Evolutionary conservation across 768 basidiomycete genomes (phyloP).

Genomic region (Trametes cingulata): DNA sequence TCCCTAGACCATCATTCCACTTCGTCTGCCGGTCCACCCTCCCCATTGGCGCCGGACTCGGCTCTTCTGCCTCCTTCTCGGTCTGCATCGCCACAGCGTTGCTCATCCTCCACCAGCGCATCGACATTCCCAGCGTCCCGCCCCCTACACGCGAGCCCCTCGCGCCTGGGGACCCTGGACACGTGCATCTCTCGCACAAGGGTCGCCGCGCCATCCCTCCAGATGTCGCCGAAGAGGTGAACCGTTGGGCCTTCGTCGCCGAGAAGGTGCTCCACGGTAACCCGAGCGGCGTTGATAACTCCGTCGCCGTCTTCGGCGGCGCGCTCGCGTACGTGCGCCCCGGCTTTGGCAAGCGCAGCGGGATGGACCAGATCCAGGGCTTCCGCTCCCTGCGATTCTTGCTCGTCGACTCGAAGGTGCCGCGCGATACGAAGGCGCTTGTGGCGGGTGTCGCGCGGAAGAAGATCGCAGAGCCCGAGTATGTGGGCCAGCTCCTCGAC

Average conservation of each 20-base stretch:
- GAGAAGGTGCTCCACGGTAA: constrained; percentile 98
- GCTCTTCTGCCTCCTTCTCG: constrained; percentile 96
- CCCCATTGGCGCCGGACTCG: constrained; percentile 93
- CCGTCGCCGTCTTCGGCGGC: constrained; percentile 89
- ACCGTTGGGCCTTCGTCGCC: constrained; percentile 90
- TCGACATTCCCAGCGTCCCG: constrained; percentile 57
- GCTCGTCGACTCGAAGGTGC: constrained; percentile 89
- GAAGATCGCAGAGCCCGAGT: constrained; percentile 78
- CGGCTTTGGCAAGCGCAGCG: constrained; percentile 73
- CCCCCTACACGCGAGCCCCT: constrained; percentile 39
- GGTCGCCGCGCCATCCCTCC: constrained; percentile 66
- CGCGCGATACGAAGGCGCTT: constrained; percentile 91
- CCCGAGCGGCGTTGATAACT: constrained; percentile 97
- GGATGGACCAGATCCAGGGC: constrained; percentile 84
- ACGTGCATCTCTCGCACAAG: constrained; percentile 63
- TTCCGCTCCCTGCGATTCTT: constrained; percentile 91
- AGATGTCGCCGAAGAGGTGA: constrained; percentile 73
- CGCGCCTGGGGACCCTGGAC: constrained; percentile 41
- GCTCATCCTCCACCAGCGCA: constrained; percentile 72
- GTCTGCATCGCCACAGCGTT: constrained; percentile 81
- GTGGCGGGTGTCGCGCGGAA: constrained; percentile 85
- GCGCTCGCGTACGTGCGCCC: constrained; percentile 87
- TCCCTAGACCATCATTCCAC: constrained; percentile 68
- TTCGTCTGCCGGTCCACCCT: constrained; percentile 85
- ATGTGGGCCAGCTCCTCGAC: constrained; percentile 73